These are phyloP conservation scores for Cryphonectria naterciae DNA, from an alignment of 2,329 filamentous ascomycete species.

Conservation along the genomic window DNA sequence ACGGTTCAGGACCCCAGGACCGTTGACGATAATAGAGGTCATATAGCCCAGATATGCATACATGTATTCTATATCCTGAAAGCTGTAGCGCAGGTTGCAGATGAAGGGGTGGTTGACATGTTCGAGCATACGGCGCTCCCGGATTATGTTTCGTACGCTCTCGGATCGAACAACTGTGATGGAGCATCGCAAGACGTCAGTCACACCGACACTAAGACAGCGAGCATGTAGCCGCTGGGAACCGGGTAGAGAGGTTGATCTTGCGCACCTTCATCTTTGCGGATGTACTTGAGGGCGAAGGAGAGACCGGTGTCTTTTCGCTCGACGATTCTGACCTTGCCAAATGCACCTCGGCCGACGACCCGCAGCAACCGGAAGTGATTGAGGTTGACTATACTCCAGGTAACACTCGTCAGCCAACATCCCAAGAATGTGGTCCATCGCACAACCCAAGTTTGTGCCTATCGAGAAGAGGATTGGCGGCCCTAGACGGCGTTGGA, in stretches of 20 bases:
- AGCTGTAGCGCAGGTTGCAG: conserved; percentile 97
- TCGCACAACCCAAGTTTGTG: background rate
- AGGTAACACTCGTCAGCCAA: conserved; percentile 24
- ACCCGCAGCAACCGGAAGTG: conserved; percentile 95
- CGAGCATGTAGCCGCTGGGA: background rate
- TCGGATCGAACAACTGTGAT: conserved; percentile 88
- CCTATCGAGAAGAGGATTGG: conserved; percentile 6
- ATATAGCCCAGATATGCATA: conserved; percentile 50
- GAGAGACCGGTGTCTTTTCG: conserved; percentile 92
- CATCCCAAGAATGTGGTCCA: background rate
- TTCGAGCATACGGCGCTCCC: conserved; percentile 96
- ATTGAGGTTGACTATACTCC: conserved; percentile 80
- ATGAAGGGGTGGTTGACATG: conserved; percentile 97
- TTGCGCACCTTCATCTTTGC: conserved; percentile 89
- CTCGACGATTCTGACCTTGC: conserved; percentile 98
- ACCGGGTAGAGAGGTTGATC: background rate
- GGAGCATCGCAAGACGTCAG: conserved; percentile 28
- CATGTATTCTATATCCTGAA: conserved; percentile 99
- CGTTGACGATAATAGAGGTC: background rate
- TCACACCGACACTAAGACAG: background rate
- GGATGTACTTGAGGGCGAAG: conserved; percentile 97
- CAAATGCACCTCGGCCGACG: conserved; percentile 96
- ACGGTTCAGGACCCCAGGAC: background rate
- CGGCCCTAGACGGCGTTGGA: conserved; percentile 11
- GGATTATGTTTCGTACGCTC: conserved; percentile 96